Conservation (phyloP, 495 filamentous ascomycete species). For the Viridothelium virens region DNA sequence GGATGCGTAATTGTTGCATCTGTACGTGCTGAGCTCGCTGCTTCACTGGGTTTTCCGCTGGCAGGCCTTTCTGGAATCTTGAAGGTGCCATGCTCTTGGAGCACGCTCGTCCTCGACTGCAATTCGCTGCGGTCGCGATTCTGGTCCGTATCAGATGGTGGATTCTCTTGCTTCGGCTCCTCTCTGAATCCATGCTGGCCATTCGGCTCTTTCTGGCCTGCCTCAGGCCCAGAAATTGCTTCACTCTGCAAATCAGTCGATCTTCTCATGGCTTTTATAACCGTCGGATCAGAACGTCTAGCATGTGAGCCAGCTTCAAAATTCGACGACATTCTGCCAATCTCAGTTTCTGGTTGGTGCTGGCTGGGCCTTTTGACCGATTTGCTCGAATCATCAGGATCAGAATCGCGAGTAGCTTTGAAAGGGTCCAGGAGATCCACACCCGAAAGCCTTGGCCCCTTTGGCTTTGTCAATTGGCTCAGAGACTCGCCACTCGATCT, state of each 20-base stretch:
- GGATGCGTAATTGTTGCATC: not conserved
- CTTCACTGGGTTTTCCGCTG: not conserved
- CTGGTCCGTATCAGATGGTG: not conserved
- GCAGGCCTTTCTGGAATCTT: conserved; percentile 5
- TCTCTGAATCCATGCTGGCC: not conserved
- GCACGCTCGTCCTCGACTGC: not conserved
- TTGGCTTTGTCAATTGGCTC: not conserved
- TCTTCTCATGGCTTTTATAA: not conserved
- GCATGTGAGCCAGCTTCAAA: not conserved
- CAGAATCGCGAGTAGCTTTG: not conserved
- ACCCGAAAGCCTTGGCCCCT: conserved; percentile 4
- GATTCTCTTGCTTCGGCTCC: not conserved
- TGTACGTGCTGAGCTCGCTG: not conserved
- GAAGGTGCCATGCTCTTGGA: not conserved
- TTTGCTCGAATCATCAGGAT: not conserved
- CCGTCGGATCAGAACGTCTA: not conserved
- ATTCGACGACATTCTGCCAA: not conserved
- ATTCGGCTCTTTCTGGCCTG: not conserved
- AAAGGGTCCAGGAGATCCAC: not conserved
- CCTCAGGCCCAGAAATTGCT: not conserved
- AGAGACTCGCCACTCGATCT: conserved; percentile 7
- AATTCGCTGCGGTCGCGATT: not conserved
- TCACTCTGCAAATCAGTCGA: not conserved
- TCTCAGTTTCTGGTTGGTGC: not conserved
- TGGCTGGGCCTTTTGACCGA: not conserved